Conservation (phyloP, 2,329 filamentous ascomycete genomes). For the Bipolaris zeicola region DNA sequence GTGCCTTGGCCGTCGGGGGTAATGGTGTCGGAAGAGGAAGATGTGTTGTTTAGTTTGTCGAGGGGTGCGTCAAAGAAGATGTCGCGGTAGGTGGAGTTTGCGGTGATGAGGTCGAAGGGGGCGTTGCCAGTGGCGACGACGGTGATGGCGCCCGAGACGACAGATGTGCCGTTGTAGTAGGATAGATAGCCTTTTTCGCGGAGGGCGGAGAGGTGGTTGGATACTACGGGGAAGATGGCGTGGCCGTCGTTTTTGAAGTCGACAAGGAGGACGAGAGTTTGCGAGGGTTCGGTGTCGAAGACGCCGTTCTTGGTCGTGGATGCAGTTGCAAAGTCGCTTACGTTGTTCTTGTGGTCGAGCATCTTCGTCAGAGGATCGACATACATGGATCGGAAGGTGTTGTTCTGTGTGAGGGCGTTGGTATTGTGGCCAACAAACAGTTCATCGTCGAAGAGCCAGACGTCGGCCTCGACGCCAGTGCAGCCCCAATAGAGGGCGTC, state of each 20-base stretch:
- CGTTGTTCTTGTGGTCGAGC: slow-evolving; percentile 57
- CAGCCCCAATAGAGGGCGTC: slow-evolving; percentile 62
- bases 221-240: slow-evolving; percentile 46
- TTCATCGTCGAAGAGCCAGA: slow-evolving; percentile 61
- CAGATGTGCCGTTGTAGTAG: slow-evolving; percentile 55
- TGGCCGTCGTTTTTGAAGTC: slow-evolving; percentile 55
- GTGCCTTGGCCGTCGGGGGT: slow-evolving; percentile 52
- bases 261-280: slow-evolving; percentile 59
- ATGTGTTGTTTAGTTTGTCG: slow-evolving; percentile 42
- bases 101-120: slow-evolving; percentile 55
- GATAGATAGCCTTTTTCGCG: slow-evolving; percentile 58
- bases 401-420: slow-evolving; percentile 52
- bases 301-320: slow-evolving; percentile 52
- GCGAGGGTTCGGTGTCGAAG: slow-evolving; percentile 56
- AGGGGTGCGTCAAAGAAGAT: slow-evolving; percentile 63
- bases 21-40: neutral
- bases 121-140: slow-evolving; percentile 61
- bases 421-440: slow-evolving; percentile 61
- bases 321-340: slow-evolving; percentile 39
- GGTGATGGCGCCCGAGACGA: slow-evolving; percentile 54
- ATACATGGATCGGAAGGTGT: slow-evolving; percentile 60
- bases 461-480: slow-evolving; percentile 62
- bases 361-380: slow-evolving; percentile 58
- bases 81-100: slow-evolving; percentile 57
- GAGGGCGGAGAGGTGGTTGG: slow-evolving; percentile 53